Percentiles rank a stretch among this genome's conserved stretches.
phyloP scores from a whole-genome alignment of 139 green algal species.

The Parachlorella kessleri region DNA sequence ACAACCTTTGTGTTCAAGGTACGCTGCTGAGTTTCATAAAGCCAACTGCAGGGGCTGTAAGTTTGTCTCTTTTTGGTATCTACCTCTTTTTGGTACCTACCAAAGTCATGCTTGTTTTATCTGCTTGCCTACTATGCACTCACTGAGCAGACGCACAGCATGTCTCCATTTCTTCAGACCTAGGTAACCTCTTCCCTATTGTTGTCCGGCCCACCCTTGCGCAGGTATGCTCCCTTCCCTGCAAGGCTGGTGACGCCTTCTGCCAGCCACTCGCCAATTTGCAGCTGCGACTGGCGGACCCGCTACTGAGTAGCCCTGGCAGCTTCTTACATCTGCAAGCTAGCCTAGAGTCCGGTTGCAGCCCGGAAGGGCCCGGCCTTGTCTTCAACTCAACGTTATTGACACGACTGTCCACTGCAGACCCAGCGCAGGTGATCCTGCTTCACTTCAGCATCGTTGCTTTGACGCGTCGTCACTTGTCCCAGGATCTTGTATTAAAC shows the following conservation, averaged over 20 bases:
- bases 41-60: neutral
- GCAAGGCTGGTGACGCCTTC: neutral
- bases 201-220: neutral
- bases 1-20: slow-evolving; percentile 34
- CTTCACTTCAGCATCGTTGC: too few species aligned
- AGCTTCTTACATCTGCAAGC: neutral
- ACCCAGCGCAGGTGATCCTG: neutral
- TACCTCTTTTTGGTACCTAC: too few species aligned
- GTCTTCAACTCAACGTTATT: slow-evolving; percentile 1
- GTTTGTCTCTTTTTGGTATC: neutral
- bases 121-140: too few species aligned
- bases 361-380: slow-evolving; percentile 5
- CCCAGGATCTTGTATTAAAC: too few species aligned
- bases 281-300: slow-evolving; percentile 16
- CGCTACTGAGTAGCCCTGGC: neutral
- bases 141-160: too few species aligned
- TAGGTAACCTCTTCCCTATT: neutral
- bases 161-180: neutral
- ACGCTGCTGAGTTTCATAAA: neutral
- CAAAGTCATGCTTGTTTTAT: too few species aligned
- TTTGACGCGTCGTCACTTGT: too few species aligned
- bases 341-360: neutral
- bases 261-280: slow-evolving; percentile 16
- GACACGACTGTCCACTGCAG: neutral
- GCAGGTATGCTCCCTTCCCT: slow-evolving; percentile 17